These are phyloP conservation scores for Raphanus sativus DNA, from an alignment of 345 rosid genomes.

Conservation along the genomic window DNA sequence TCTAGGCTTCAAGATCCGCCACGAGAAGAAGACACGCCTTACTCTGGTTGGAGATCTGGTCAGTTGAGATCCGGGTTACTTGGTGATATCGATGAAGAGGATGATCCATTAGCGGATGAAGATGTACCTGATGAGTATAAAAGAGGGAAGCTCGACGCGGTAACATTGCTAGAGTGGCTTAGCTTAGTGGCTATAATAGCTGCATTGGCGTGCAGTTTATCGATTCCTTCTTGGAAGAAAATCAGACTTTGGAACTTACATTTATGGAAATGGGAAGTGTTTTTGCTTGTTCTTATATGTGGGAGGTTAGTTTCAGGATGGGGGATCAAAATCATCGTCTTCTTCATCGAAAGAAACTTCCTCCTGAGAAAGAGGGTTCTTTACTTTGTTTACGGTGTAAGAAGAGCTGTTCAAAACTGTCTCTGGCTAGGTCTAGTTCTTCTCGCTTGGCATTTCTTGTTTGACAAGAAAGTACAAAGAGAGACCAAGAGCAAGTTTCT, in stretches of 20 bases:
- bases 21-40: constrained; percentile 44
- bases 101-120: constrained; percentile 62
- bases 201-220: constrained; percentile 53
- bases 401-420: constrained; percentile 82
- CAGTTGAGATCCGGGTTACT: constrained; percentile 53
- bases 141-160: constrained; percentile 37
- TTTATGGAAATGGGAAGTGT: constrained; percentile 88
- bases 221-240: constrained; percentile 39
- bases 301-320: constrained; percentile 88
- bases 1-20: constrained; percentile 82
- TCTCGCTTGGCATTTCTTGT: constrained; percentile 67
- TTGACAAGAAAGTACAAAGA: constrained; percentile 54
- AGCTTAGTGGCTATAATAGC: constrained; percentile 56
- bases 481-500: constrained; percentile 42
- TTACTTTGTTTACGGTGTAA: constrained; percentile 81
- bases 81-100: constrained; percentile 55
- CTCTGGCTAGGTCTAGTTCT: constrained; percentile 75
- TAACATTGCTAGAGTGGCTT: constrained; percentile 67
- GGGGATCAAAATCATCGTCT: constrained; percentile 74
- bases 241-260: constrained; percentile 50
- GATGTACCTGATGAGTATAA: constrained; percentile 76
- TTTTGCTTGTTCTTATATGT: constrained; percentile 72
- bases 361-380: constrained; percentile 65
- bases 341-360: constrained; percentile 79
- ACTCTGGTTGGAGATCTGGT: constrained; percentile 54